Conservation (phyloP, 495 filamentous ascomycete genomes). For the Melanomma pulvis-pyrius region DNA sequence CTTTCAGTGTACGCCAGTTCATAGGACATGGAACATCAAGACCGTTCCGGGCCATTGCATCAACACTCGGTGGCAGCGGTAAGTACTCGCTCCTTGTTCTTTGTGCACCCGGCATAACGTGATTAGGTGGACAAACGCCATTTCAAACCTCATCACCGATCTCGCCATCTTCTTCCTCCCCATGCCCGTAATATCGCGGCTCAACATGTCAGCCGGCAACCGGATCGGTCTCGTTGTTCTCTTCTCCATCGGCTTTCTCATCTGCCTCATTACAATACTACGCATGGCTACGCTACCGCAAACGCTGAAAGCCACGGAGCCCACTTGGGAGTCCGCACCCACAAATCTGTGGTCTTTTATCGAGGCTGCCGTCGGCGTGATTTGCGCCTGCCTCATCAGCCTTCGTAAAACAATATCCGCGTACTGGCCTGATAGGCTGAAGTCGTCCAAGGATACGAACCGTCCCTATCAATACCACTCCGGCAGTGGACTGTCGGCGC, state of each 20-base stretch:
- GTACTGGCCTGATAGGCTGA: neutral
- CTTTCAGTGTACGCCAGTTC: slow-evolving; percentile 3
- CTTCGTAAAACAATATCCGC: neutral
- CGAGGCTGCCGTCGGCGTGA: slow-evolving; percentile 9
- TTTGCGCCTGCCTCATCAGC: slow-evolving; percentile 6
- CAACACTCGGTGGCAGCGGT: slow-evolving; percentile 1
- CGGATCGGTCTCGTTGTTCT: slow-evolving; percentile 1
- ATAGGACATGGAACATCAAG: slow-evolving; percentile 4
- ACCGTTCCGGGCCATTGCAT: neutral
- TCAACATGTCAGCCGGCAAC: slow-evolving; percentile 5
- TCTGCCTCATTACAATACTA: slow-evolving; percentile 6
- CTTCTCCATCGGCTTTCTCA: slow-evolving; percentile 8
- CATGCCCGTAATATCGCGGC: slow-evolving; percentile 1
- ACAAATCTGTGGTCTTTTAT: slow-evolving; percentile 10
- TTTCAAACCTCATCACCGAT: slow-evolving; percentile 1
- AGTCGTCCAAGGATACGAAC: neutral
- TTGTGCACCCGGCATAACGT: neutral
- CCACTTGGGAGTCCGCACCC: slow-evolving; percentile 5
- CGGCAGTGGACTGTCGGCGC: neutral
- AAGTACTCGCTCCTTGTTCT: neutral
- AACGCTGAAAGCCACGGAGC: slow-evolving; percentile 1
- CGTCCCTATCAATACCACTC: neutral
- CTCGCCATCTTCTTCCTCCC: slow-evolving; percentile 3
- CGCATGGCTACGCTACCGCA: slow-evolving; percentile 7
- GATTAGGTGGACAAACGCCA: neutral